Conservation (phyloP, 176 grass and related monocot genomes). For the Poa annua region DNA sequence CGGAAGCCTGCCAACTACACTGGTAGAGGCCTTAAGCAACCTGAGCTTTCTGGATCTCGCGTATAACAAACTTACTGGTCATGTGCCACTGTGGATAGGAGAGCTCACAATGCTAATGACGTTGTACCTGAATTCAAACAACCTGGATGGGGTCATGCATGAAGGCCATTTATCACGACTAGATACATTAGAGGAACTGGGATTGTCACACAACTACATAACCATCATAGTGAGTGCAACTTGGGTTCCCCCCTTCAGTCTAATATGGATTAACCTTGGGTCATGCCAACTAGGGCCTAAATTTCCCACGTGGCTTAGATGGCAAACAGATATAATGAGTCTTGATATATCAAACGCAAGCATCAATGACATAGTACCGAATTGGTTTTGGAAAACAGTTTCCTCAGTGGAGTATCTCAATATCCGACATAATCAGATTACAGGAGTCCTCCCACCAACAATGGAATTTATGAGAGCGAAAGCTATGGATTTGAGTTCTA, state of each 20-base stretch:
- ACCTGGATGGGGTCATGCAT: background rate
- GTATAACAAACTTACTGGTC: slow-evolving; percentile 1
- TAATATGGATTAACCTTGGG: background rate
- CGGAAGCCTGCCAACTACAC: background rate
- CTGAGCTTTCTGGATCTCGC: background rate
- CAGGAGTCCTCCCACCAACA: background rate
- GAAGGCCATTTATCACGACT: slow-evolving; percentile 19
- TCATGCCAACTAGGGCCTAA: slow-evolving; percentile 15
- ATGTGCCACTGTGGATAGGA: background rate
- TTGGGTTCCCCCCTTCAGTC: slow-evolving; percentile 36
- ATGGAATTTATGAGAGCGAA: slow-evolving; percentile 6
- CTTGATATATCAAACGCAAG: slow-evolving; percentile 20
- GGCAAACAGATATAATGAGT: background rate
- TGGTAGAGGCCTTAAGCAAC: background rate
- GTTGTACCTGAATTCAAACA: background rate
- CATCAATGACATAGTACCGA: background rate
- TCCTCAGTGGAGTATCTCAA: background rate
- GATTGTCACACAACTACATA: background rate
- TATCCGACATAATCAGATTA: slow-evolving; percentile 42
- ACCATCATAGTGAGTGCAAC: background rate
- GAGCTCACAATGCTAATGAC: background rate
- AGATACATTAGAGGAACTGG: background rate
- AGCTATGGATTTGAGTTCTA: slow-evolving; percentile 31
- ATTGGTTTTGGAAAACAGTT: slow-evolving; percentile 30
- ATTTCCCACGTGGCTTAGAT: slow-evolving; percentile 9